Conservation (phyloP, 2,329 filamentous ascomycete species). For the Pochonia chlamydosporia region DNA sequence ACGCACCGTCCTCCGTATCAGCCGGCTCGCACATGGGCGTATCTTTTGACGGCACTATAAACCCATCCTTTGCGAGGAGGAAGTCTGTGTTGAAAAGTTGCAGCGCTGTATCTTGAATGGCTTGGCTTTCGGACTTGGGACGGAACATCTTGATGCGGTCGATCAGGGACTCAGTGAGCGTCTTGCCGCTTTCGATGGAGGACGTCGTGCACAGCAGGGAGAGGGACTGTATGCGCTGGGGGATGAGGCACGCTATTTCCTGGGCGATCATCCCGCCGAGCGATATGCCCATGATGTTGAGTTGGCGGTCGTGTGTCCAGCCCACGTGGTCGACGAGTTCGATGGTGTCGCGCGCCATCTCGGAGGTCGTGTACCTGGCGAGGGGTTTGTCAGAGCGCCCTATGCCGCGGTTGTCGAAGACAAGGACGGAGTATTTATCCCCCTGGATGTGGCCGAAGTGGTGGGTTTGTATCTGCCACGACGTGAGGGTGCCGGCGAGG, state of each 20-base stretch:
- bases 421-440: constrained; percentile 64
- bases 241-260: constrained; percentile 59
- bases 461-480: constrained; percentile 79
- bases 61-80: constrained; percentile 54
- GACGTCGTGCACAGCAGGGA: constrained; percentile 58
- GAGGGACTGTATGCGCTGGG: constrained; percentile 48
- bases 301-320: constrained; percentile 51
- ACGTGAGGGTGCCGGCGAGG: constrained; percentile 59
- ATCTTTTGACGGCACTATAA: constrained; percentile 40
- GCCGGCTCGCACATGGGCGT: constrained; percentile 34
- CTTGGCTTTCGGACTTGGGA: constrained; percentile 64
- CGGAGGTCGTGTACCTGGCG: constrained; percentile 71
- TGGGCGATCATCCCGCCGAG: constrained; percentile 93
- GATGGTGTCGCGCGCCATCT: constrained; percentile 75
- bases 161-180: constrained; percentile 60
- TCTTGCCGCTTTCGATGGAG: constrained; percentile 52
- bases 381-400: constrained; percentile 74
- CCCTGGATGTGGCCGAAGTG: constrained; percentile 70
- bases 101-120: constrained; percentile 57
- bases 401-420: constrained; percentile 82
- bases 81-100: constrained; percentile 63
- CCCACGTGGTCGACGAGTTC: constrained; percentile 65
- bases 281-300: constrained; percentile 70
- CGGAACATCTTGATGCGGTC: constrained; percentile 52
- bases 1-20: constrained; percentile 25